Evolutionary conservation across 768 basidiomycete species (phyloP), one percentile per base, ranked within the genome.

Genomic region (Calocybe indica): DNA sequence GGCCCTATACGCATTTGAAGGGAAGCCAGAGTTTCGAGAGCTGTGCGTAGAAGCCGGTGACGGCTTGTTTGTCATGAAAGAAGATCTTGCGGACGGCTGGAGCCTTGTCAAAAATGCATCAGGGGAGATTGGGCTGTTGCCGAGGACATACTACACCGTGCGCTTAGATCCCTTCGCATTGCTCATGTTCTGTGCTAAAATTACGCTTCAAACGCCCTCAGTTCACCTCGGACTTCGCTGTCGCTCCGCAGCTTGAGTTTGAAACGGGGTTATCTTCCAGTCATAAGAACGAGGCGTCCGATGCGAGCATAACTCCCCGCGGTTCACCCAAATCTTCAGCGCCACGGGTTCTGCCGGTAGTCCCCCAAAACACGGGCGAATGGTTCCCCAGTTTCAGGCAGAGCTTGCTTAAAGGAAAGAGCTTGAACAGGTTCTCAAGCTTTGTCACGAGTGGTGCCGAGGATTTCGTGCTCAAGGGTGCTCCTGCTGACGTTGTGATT

Each of bases 381-480:
- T 85, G 85, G 71, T 78, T 85, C 52, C 85, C 86, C 1, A 86
- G 78, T 61, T 85, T 88, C 56, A 70, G 82, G 7, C 78, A 79
- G 46, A 83, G 80, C 53, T 71, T 91, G 0, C 76, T 92, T 1
- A 82, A 86, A 30, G 87, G 88, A 7, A 89, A 83, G 63, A 80
- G 79, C 39, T 64, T 91, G 46, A 90, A 91, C 61, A 76, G 88
- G n/a, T 92, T 92, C 65, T 89, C 88, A 1, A 83, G 75, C 47
- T 92, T 91, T 61, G 88, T 92, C 10, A 88, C 85, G 6, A 88
- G 84, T 49, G 89, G 89, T 33, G 89, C 89, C 7, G 89, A 92
- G 61, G 83, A 83, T 44, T 92, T 82, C 68, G 75, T 91, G 6
- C 74, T 91, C n/a, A 78, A 83, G 43, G 89, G 89, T 4, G 70